Percentiles rank a stretch among this genome's conserved stretches.
Evolutionary conservation across 352 stramenopile genomes (phyloP).

Genomic region (Phytophthora uliginosa): DNA sequence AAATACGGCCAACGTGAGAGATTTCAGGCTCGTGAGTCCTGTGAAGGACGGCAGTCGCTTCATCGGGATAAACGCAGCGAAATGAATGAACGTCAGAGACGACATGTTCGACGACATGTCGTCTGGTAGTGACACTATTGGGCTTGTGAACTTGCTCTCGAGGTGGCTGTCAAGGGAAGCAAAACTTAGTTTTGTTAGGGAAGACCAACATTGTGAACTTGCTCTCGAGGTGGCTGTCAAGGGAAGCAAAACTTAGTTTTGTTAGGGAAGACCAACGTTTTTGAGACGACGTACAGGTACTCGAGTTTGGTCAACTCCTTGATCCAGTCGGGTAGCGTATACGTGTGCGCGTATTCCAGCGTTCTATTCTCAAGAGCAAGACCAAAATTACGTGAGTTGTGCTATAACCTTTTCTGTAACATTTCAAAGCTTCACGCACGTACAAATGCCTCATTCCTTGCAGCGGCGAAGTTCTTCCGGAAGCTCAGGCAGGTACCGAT

Average conservation of each 20-base stretch:
- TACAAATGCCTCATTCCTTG: slow-evolving; percentile 41
- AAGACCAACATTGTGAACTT: too few relatives aligned
- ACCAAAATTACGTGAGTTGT: too few relatives aligned
- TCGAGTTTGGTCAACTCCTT: slow-evolving; percentile 41
- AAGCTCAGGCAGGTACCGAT: slow-evolving; percentile 37
- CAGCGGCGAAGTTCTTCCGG: slow-evolving; percentile 41
- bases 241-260: neutral
- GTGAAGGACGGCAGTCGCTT: slow-evolving; percentile 12
- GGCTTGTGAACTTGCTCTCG: slow-evolving; percentile 4
- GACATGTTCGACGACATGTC: slow-evolving; percentile 27
- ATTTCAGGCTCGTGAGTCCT: neutral
- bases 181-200: slow-evolving; percentile 9
- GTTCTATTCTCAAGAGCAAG: neutral
- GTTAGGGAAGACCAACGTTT: neutral
- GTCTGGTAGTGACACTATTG: neutral
- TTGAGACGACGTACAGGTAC: slow-evolving; percentile 26
- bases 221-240: slow-evolving; percentile 4
- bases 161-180: neutral
- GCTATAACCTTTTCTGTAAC: too few relatives aligned
- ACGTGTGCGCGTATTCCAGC: slow-evolving; percentile 30
- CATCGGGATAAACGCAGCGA: slow-evolving; percentile 21
- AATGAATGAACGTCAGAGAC: slow-evolving; percentile 39
- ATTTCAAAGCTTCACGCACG: neutral
- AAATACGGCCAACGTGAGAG: slow-evolving; percentile 9
- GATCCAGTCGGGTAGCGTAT: slow-evolving; percentile 32